Conservation (phyloP, 768 basidiomycete species). For the Hericium coralloides region DNA sequence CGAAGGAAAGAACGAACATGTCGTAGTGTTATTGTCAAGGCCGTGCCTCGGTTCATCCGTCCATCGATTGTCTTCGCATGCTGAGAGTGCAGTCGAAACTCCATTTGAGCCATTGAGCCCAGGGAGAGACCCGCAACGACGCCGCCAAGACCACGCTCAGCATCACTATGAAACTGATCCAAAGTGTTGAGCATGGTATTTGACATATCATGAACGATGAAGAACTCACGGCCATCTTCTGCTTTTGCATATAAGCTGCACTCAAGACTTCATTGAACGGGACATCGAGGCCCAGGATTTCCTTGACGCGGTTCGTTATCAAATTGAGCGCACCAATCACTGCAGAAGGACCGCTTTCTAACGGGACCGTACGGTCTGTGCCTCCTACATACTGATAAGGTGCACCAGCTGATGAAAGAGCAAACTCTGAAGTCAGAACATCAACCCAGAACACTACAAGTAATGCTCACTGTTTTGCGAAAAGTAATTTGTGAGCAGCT, state of each 20-base stretch:
- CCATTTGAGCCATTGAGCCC: slow-evolving; percentile 72
- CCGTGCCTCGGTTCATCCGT: slow-evolving; percentile 22
- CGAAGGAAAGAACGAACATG: slow-evolving; percentile 39
- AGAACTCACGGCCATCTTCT: slow-evolving; percentile 64
- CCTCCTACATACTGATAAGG: slow-evolving; percentile 63
- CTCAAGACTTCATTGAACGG: slow-evolving; percentile 74
- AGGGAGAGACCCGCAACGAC: slow-evolving; percentile 68
- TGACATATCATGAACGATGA: slow-evolving; percentile 12
- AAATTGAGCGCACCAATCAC: slow-evolving; percentile 49
- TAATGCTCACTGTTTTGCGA: slow-evolving; percentile 66
- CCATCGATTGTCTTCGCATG: slow-evolving; percentile 18
- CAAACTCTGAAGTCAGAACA: slow-evolving; percentile 10
- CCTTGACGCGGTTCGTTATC: slow-evolving; percentile 45
- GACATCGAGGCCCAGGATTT: slow-evolving; percentile 31
- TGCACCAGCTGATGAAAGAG: not conserved
- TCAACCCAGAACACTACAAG: not conserved
- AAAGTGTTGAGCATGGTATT: not conserved
- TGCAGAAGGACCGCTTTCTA: slow-evolving; percentile 46
- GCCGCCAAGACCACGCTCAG: slow-evolving; percentile 64
- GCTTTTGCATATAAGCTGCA: slow-evolving; percentile 79
- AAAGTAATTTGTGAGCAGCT: slow-evolving; percentile 71
- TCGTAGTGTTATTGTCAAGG: slow-evolving; percentile 49
- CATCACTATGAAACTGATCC: slow-evolving; percentile 69
- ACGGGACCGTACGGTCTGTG: slow-evolving; percentile 62
- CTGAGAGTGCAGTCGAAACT: slow-evolving; percentile 48